These are phyloP conservation scores for Ceratocystis alfenasii DNA, from an alignment of 2,329 filamentous ascomycete genomes.

Conservation along the genomic window DNA sequence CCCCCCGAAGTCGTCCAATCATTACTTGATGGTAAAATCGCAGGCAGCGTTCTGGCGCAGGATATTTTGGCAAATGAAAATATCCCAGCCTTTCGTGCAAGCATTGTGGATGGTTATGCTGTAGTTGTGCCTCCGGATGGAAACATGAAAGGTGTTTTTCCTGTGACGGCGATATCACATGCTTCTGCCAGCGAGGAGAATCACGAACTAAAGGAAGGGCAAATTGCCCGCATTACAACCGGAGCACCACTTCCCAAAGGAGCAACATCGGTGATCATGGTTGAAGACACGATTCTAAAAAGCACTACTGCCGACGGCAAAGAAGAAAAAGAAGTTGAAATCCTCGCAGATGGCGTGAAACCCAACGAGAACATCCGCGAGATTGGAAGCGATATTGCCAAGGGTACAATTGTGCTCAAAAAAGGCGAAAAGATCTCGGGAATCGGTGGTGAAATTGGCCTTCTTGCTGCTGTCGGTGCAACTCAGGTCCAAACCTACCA, in stretches of 20 bases:
- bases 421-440: conserved; percentile 75
- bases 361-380: conserved; percentile 82
- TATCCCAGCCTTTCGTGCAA: conserved; percentile 87
- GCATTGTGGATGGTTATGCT: conserved; percentile 94
- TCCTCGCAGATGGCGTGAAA: conserved; percentile 63
- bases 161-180: conserved; percentile 76
- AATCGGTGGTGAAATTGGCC: conserved; percentile 79
- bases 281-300: conserved; percentile 77
- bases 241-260: conserved; percentile 82
- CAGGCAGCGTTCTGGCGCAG: conserved; percentile 70
- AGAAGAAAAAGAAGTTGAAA: conserved; percentile 81
- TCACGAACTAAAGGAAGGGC: conserved; percentile 50
- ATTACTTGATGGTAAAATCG: conserved; percentile 52
- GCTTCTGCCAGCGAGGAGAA: conserved; percentile 60
- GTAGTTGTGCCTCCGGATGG: conserved; percentile 54
- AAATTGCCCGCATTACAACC: conserved; percentile 85
- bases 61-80: conserved; percentile 69
- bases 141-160: conserved; percentile 65
- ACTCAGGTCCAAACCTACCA: conserved; percentile 58
- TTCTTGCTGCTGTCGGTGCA: conserved; percentile 75
- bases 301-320: conserved; percentile 63
- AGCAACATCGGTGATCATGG: conserved; percentile 79
- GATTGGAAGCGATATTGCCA: conserved; percentile 72
- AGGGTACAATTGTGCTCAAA: conserved; percentile 56
- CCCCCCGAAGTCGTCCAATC: conserved; percentile 43